Percentiles rank a stretch among this genome's conserved stretches.
Conservation (phyloP, 116 monocot genomes). For the Trichopus zeylanicus region DNA sequence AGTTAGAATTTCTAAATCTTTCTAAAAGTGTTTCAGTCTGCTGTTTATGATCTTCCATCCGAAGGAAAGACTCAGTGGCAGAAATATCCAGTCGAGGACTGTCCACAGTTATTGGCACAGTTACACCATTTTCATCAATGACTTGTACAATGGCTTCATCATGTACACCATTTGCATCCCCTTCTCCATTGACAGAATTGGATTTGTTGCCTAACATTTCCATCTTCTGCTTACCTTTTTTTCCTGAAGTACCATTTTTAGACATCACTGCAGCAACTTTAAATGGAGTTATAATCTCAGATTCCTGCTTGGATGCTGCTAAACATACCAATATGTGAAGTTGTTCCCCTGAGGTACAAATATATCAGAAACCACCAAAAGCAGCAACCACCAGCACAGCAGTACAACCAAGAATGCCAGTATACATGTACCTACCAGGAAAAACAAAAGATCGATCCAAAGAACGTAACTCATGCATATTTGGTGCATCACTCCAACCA, state of each 20-base stretch:
- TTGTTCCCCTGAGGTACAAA: slow-evolving; percentile 66
- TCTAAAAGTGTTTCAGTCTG: slow-evolving; percentile 45
- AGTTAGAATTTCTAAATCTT: slow-evolving; percentile 71
- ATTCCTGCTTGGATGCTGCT: slow-evolving; percentile 47
- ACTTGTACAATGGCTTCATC: slow-evolving; percentile 7
- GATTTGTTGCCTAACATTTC: slow-evolving; percentile 7
- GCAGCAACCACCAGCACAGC: neutral
- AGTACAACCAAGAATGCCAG: neutral
- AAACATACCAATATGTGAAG: slow-evolving; percentile 82
- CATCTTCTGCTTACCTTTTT: slow-evolving; percentile 21
- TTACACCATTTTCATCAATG: slow-evolving; percentile 30
- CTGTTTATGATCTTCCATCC: slow-evolving; percentile 54
- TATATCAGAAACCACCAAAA: slow-evolving; percentile 6
- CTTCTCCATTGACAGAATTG: slow-evolving; percentile 12
- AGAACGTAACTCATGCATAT: slow-evolving; percentile 38
- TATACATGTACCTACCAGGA: slow-evolving; percentile 77
- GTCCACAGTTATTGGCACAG: slow-evolving; percentile 2
- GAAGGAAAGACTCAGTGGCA: slow-evolving; percentile 38
- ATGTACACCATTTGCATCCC: slow-evolving; percentile 14
- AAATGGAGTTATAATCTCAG: slow-evolving; percentile 54
- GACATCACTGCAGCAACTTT: slow-evolving; percentile 54
- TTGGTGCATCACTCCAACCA: slow-evolving; percentile 49
- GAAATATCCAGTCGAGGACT: slow-evolving; percentile 25
- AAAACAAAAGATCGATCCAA: slow-evolving; percentile 90
- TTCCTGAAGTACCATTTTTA: slow-evolving; percentile 24